These are phyloP conservation scores for Rhizoctonia solani DNA, from an alignment of 1,284 basidiomycete genomes.

Conservation along the genomic window DNA sequence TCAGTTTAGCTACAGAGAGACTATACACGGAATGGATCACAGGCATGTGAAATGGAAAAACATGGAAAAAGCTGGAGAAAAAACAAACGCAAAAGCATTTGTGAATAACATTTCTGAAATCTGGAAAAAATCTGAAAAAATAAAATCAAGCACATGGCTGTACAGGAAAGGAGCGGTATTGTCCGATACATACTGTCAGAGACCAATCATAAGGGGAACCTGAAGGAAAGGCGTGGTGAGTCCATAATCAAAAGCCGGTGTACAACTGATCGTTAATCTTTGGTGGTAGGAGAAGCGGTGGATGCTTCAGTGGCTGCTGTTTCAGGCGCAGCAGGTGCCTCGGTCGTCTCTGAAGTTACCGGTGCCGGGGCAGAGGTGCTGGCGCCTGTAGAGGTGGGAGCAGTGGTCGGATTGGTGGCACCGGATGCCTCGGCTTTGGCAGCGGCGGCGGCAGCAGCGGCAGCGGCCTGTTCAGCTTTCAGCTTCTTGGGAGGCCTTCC, in stretches of 20 bases:
- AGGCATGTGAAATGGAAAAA: conserved; percentile 31
- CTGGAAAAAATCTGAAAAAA: conserved; percentile 4
- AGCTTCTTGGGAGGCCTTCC: conserved; percentile 33
- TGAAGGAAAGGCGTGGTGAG: conserved; percentile 16
- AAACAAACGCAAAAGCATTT: conserved; percentile 22
- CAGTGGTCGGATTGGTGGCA: not conserved
- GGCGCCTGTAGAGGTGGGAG: not conserved
- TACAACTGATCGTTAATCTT: conserved; percentile 23
- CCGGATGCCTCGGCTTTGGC: not conserved
- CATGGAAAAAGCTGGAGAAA: conserved; percentile 13
- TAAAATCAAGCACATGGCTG: conserved; percentile 3
- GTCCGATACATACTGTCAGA: conserved; percentile 31
- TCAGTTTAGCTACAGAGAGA: conserved; percentile 26
- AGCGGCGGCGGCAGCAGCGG: not conserved
- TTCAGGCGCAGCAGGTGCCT: conserved; percentile 1
- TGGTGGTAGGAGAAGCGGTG: conserved; percentile 18
- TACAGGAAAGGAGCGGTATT: conserved; percentile 7
- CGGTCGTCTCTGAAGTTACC: not conserved
- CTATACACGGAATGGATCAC: conserved; percentile 30
- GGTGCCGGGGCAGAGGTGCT: not conserved
- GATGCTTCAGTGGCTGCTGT: not conserved
- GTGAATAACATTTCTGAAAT: too few relatives aligned
- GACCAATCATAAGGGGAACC: conserved; percentile 16
- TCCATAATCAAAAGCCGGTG: conserved; percentile 5
- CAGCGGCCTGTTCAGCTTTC: conserved; percentile 1